Percentiles rank a stretch among this genome's conserved stretches.
phyloP scores from a whole-genome alignment of 1,284 basidiomycete species.

The Puccinia brachypodii region DNA sequence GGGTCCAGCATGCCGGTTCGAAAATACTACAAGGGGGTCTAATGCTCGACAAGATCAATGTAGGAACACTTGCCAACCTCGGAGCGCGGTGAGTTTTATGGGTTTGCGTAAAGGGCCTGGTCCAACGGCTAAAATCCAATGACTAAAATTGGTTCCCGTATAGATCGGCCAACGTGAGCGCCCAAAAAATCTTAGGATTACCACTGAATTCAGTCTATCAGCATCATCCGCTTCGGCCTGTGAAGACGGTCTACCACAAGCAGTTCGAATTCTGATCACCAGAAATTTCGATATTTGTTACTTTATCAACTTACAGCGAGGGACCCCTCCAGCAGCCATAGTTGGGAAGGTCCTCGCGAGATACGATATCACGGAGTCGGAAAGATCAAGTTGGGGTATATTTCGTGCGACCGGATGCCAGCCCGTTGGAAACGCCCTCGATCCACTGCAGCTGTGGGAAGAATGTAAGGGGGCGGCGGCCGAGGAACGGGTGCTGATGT shows the following conservation, averaged over 20 bases:
- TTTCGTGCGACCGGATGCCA: background rate
- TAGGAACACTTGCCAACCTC: background rate
- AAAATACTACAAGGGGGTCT: background rate
- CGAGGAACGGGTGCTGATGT: background rate
- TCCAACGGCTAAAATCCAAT: background rate
- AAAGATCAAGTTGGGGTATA: constrained; percentile 5
- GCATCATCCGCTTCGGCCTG: background rate
- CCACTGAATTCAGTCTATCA: background rate
- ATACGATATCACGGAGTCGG: background rate
- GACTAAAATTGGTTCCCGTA: background rate
- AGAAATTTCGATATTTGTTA: constrained; percentile 5
- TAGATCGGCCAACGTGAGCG: background rate
- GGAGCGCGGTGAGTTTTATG: background rate
- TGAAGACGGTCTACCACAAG: background rate
- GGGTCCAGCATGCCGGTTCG: background rate
- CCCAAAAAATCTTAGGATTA: background rate
- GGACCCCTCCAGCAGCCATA: background rate
- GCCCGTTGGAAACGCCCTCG: background rate
- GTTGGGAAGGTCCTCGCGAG: background rate
- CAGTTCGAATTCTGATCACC: background rate
- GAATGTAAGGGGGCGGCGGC: background rate
- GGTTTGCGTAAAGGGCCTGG: background rate
- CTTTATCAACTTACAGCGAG: background rate
- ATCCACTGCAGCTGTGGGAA: background rate
- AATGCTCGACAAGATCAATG: background rate